Percentiles rank a stretch among this genome's conserved stretches.
Conservation (phyloP, 1,284 basidiomycete species). For the Melampsora abietis-canadensis region DNA sequence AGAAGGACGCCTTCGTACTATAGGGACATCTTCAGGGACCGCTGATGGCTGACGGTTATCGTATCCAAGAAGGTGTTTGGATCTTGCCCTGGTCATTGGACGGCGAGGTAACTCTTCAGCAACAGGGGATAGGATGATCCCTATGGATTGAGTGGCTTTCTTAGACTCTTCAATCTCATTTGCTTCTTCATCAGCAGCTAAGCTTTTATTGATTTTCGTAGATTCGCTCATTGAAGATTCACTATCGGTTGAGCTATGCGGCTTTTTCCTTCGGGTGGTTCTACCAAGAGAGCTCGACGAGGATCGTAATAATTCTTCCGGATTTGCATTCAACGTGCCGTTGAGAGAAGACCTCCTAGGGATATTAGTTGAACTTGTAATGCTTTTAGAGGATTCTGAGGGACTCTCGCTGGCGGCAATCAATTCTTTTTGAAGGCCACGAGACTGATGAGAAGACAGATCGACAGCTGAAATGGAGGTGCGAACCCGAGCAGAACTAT, state of each 20-base stretch:
- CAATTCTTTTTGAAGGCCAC: not conserved
- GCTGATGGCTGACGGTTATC: not conserved
- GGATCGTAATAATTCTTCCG: not conserved
- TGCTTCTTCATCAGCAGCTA: not conserved
- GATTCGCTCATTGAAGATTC: not conserved
- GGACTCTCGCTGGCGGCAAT: not conserved
- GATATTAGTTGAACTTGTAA: not conserved
- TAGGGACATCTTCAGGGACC: not conserved
- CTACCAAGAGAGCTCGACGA: not conserved
- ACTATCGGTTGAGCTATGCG: not conserved
- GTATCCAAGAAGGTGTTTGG: constrained; percentile 15
- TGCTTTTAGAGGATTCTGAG: not conserved
- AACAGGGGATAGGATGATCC: constrained; percentile 14
- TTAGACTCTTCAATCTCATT: constrained; percentile 1
- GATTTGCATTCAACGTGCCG: not conserved
- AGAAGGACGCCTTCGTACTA: constrained; percentile 15
- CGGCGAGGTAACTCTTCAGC: constrained; percentile 12
- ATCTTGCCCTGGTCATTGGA: constrained; percentile 30
- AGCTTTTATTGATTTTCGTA: not conserved
- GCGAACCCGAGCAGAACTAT: not conserved
- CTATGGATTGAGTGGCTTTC: not conserved
- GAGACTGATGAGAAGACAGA: constrained; percentile 6
- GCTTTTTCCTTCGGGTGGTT: not conserved
- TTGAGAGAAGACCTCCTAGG: not conserved
- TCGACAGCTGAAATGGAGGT: not conserved